These are phyloP conservation scores for Jatropha curcas DNA, from an alignment of 345 rosid genomes.

Conservation along the genomic window DNA sequence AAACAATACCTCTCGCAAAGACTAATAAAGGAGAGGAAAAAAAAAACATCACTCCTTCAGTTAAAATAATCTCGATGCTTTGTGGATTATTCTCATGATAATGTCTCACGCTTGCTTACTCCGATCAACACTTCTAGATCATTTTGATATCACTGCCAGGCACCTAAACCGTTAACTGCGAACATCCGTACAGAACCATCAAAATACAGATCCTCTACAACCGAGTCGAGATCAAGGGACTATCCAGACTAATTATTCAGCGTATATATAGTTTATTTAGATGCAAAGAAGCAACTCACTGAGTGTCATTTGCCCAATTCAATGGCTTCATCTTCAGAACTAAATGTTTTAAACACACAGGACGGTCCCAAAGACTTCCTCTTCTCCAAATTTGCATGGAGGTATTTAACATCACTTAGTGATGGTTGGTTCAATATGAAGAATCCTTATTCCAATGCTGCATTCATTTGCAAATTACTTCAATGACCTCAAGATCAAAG, in stretches of 20 bases:
- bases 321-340: conserved; percentile 92
- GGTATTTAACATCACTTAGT: conserved; percentile 67
- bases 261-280: not conserved
- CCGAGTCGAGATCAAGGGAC: not conserved
- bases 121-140: conserved; percentile 88
- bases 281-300: conserved; percentile 51
- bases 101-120: conserved; percentile 75
- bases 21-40: conserved; percentile 40
- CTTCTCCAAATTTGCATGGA: conserved; percentile 99
- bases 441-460: conserved; percentile 81
- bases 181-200: conserved; percentile 21
- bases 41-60: conserved; percentile 8
- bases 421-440: conserved; percentile 81
- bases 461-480: conserved; percentile 18
- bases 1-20: conserved; percentile 73
- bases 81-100: not conserved
- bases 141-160: conserved; percentile 88
- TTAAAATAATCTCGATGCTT: not conserved
- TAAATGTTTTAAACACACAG: conserved; percentile 86
- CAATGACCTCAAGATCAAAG: conserved; percentile 15
- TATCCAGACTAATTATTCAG: conserved; percentile 10
- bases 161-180: conserved; percentile 73
- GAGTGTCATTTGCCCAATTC: conserved; percentile 92
- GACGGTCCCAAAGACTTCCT: conserved; percentile 98
- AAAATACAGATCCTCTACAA: not conserved